phyloP scores from a whole-genome alignment of 2,329 filamentous ascomycete species.

The Alternaria viburni region DNA sequence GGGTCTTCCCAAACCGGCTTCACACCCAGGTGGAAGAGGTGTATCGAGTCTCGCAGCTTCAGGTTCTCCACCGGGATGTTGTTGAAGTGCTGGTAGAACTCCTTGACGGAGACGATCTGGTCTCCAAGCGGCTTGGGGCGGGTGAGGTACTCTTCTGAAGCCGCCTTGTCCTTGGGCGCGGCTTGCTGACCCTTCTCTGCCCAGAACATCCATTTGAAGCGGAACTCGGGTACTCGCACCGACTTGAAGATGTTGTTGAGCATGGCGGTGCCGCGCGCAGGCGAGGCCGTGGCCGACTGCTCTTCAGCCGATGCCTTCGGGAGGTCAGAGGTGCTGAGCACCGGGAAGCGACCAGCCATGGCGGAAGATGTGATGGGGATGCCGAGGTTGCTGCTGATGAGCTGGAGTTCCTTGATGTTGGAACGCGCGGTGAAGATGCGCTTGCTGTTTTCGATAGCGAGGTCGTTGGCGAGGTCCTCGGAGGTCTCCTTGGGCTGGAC shows the following conservation, averaged over 20 bases:
- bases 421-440: constrained; percentile 23
- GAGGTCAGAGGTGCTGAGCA: constrained; percentile 53
- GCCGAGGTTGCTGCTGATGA: constrained; percentile 1
- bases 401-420: constrained; percentile 10
- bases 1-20: constrained; percentile 86
- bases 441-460: constrained; percentile 29
- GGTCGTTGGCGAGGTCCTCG: constrained; percentile 23
- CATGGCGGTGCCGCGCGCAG: constrained; percentile 80
- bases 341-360: constrained; percentile 44
- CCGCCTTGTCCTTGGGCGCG: constrained; percentile 25
- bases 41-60: constrained; percentile 69
- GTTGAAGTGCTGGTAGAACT: constrained; percentile 62
- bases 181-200: constrained; percentile 52
- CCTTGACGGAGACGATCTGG: constrained; percentile 54
- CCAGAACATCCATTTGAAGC: constrained; percentile 61
- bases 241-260: constrained; percentile 55
- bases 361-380: constrained; percentile 1
- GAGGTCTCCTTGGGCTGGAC: constrained; percentile 6
- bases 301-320: constrained; percentile 66
- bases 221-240: constrained; percentile 57
- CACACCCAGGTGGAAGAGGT: constrained; percentile 82
- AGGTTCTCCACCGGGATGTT: constrained; percentile 79
- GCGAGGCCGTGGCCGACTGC: constrained; percentile 68
- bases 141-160: constrained; percentile 50
- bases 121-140: constrained; percentile 54